Evolutionary conservation across 768 basidiomycete genomes (phyloP).

Genomic region (Lactifluus piperatus): DNA sequence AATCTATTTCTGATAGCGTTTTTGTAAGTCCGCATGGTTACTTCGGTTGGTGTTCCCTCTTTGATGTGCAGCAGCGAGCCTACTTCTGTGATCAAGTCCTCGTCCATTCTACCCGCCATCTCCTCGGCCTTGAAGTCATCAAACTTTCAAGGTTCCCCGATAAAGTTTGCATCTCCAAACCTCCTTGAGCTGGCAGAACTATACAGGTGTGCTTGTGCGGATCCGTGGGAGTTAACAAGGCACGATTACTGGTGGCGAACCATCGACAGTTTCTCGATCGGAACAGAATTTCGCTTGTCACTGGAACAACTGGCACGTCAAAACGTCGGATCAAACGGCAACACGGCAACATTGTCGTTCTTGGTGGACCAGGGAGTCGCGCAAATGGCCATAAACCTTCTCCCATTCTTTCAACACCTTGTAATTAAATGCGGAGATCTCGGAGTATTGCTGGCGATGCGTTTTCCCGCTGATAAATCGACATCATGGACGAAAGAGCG

Average conservation of each 20-base stretch:
- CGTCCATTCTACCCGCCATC: slow-evolving; percentile 57
- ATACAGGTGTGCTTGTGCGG: slow-evolving; percentile 41
- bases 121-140: slow-evolving; percentile 28
- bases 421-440: slow-evolving; percentile 77
- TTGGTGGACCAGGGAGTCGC: slow-evolving; percentile 61
- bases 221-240: slow-evolving; percentile 41
- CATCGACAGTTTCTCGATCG: slow-evolving; percentile 58
- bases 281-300: slow-evolving; percentile 54
- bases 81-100: slow-evolving; percentile 80
- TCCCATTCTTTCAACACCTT: slow-evolving; percentile 79
- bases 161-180: slow-evolving; percentile 81
- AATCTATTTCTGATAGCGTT: slow-evolving; percentile 41
- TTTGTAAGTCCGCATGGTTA: slow-evolving; percentile 44
- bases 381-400: slow-evolving; percentile 72
- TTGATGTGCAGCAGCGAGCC: slow-evolving; percentile 58
- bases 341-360: slow-evolving; percentile 51
- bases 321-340: slow-evolving; percentile 29
- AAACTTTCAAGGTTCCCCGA: slow-evolving; percentile 31
- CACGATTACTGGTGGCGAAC: slow-evolving; percentile 55
- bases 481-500: slow-evolving; percentile 45
- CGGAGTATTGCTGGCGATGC: slow-evolving; percentile 60
- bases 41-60: no score
- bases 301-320: slow-evolving; percentile 50
- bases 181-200: slow-evolving; percentile 62
- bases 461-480: slow-evolving; percentile 32